Evolutionary conservation across 768 basidiomycete genomes (phyloP).

Genomic region (Agrocybe praecox): DNA sequence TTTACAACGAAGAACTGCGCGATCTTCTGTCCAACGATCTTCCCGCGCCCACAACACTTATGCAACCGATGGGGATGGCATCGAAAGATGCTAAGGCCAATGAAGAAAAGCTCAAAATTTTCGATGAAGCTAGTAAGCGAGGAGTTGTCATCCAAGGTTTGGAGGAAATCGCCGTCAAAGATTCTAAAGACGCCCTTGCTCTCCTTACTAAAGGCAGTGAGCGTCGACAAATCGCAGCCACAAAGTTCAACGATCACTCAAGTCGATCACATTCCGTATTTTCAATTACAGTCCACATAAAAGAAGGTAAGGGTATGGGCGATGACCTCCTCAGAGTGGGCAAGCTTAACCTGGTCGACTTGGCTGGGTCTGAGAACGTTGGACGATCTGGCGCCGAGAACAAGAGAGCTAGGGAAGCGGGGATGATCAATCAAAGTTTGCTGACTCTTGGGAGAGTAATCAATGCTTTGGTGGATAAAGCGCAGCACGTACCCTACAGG

Average conservation of each 20-base stretch:
- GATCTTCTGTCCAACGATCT: constrained; percentile 89
- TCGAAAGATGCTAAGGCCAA: constrained; percentile 48
- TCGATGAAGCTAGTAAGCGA: constrained; percentile 86
- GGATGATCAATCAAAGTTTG: constrained; percentile 98
- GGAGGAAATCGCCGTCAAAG: constrained; percentile 86
- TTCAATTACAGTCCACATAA: constrained; percentile 90
- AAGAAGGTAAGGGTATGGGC: constrained; percentile 74
- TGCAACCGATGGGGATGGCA: constrained; percentile 80
- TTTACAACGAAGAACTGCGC: constrained; percentile 98
- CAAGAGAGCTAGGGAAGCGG: constrained; percentile 93
- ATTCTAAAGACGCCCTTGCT: constrained; percentile 79
- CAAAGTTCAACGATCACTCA: constrained; percentile 97
- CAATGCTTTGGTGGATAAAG: constrained; percentile 91
- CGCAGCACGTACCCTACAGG: constrained; percentile 94
- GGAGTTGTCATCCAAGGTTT: constrained; percentile 94
- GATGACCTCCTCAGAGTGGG: constrained; percentile 93
- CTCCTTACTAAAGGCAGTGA: constrained; percentile 89
- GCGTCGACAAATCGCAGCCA: constrained; percentile 90
- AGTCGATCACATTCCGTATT: constrained; percentile 98
- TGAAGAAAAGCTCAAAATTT: constrained; percentile 77
- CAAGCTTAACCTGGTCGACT: constrained; percentile 95
- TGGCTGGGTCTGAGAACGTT: constrained; percentile 98
- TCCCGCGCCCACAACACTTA: constrained; percentile 61
- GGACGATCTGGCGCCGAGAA: constrained; percentile 95
- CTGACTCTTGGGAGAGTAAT: constrained; percentile 97